Percentiles rank a stretch among this genome's conserved stretches.
phyloP scores from a whole-genome alignment of 2,329 filamentous ascomycete species.

The Trichoderma atroviride region DNA sequence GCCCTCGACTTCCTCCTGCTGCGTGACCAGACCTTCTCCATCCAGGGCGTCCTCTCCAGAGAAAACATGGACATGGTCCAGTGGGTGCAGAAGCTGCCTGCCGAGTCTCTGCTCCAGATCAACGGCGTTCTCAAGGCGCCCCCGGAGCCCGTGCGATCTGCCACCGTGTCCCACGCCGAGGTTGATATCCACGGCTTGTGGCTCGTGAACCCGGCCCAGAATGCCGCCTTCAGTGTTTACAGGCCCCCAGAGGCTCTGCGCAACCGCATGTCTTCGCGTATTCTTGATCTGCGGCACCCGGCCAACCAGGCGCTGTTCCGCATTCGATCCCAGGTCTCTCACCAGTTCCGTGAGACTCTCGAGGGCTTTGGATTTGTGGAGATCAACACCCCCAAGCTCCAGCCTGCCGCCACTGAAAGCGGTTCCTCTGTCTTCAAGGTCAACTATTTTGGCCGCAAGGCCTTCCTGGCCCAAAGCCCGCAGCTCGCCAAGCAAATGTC shows the following conservation, averaged over 20 bases:
- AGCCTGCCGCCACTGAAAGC: constrained; percentile 87
- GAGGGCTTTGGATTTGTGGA: constrained; percentile 81
- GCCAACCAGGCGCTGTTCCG: constrained; percentile 87
- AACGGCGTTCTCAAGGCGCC: constrained; percentile 73
- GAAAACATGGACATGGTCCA: constrained; percentile 72
- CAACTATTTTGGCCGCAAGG: constrained; percentile 85
- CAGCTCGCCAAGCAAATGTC: constrained; percentile 93
- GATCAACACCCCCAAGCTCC: constrained; percentile 91
- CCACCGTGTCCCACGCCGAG: constrained; percentile 75
- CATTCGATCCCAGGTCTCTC: constrained; percentile 78
- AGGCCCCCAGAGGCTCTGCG: constrained; percentile 67
- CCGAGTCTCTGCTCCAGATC: constrained; percentile 78
- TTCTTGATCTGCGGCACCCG: constrained; percentile 84
- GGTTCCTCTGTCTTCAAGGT: constrained; percentile 90
- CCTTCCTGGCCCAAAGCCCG: constrained; percentile 88
- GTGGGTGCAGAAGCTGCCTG: constrained; percentile 81
- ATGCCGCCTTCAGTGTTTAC: constrained; percentile 56
- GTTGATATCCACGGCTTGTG: constrained; percentile 64
- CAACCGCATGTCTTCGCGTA: constrained; percentile 74
- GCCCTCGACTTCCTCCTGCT: constrained; percentile 84
- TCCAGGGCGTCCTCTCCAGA: constrained; percentile 74
- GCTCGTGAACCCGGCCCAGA: constrained; percentile 54
- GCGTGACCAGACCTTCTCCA: constrained; percentile 78
- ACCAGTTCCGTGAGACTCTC: constrained; percentile 76
- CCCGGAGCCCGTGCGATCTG: constrained; percentile 73